Evolutionary conservation across 805 yeast genomes (phyloP).

Genomic region (Lipomyces lipofer): DNA sequence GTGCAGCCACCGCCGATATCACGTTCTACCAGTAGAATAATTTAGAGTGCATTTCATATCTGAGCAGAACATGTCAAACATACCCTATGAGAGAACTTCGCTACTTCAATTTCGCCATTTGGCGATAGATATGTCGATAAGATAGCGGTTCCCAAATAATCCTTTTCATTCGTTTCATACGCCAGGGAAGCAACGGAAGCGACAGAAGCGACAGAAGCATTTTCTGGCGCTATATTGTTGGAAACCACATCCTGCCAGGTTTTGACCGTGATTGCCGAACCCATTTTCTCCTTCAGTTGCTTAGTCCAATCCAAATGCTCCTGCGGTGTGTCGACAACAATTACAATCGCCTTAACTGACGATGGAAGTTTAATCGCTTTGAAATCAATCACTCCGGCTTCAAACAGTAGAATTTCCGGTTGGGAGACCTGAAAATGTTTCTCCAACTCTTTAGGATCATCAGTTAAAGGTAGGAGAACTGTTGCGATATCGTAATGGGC

Average conservation of each 20-base stretch:
- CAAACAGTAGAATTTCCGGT: constrained; percentile 27
- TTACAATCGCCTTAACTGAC: constrained; percentile 14
- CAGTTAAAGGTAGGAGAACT: constrained; percentile 22
- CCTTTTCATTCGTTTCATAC: neutral
- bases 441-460: constrained; percentile 4
- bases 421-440: constrained; percentile 18
- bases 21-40: constrained; percentile 32
- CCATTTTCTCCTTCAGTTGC: constrained; percentile 7
- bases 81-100: constrained; percentile 14
- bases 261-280: neutral
- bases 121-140: constrained; percentile 1
- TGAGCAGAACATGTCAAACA: neutral
- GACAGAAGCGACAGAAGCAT: too few species aligned
- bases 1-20: constrained; percentile 42
- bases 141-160: constrained; percentile 6
- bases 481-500: constrained; percentile 16
- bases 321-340: constrained; percentile 9
- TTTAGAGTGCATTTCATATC: neutral
- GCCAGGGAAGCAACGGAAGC: too few species aligned
- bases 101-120: constrained; percentile 9
- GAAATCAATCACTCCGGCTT: constrained; percentile 28
- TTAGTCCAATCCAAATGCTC: constrained; percentile 23
- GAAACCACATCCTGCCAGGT: constrained; percentile 18
- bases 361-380: constrained; percentile 11
- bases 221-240: too few species aligned